Conservation (phyloP, 169 alveolate genomes). For the Plasmodium ovale region DNA sequence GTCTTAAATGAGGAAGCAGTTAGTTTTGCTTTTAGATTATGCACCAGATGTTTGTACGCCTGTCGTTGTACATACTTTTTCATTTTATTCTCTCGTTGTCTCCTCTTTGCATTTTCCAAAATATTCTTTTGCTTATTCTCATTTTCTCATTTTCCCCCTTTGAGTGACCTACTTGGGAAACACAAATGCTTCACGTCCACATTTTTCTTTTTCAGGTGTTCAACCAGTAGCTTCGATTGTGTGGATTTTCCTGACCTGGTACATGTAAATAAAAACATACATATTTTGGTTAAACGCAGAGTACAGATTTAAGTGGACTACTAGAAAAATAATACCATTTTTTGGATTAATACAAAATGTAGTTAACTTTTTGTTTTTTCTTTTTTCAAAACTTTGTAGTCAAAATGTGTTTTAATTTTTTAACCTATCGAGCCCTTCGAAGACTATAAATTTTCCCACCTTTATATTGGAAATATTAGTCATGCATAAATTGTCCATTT, state of each 20-base stretch:
- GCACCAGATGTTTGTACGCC: not conserved
- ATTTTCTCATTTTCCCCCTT: not conserved
- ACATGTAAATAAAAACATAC: not conserved
- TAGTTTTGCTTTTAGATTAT: not conserved
- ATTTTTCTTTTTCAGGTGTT: constrained; percentile 80
- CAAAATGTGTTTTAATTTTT: not conserved
- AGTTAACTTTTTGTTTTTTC: not conserved
- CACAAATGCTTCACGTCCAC: constrained; percentile 76
- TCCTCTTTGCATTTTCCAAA: not conserved
- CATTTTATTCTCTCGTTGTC: not conserved
- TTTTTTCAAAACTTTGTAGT: not conserved
- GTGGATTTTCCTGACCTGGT: constrained; percentile 95
- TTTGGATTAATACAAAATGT: no score
- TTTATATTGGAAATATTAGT: constrained; percentile 11
- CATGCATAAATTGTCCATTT: constrained; percentile 1
- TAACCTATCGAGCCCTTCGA: constrained; percentile 96
- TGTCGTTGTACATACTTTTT: not conserved
- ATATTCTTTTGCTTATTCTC: no score
- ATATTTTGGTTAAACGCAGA: not conserved
- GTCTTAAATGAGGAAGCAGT: constrained; percentile 77
- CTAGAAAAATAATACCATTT: not conserved
- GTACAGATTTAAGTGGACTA: not conserved
- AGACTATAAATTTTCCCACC: constrained; percentile 93
- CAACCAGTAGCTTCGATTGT: constrained; percentile 84
- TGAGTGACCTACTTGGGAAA: constrained; percentile 88